A percentile compares a stretch with the other conserved stretches of the same genome.
phyloP scores from a whole-genome alignment of 768 basidiomycete genomes.

The Krasilnikovozyma curviuscula region DNA sequence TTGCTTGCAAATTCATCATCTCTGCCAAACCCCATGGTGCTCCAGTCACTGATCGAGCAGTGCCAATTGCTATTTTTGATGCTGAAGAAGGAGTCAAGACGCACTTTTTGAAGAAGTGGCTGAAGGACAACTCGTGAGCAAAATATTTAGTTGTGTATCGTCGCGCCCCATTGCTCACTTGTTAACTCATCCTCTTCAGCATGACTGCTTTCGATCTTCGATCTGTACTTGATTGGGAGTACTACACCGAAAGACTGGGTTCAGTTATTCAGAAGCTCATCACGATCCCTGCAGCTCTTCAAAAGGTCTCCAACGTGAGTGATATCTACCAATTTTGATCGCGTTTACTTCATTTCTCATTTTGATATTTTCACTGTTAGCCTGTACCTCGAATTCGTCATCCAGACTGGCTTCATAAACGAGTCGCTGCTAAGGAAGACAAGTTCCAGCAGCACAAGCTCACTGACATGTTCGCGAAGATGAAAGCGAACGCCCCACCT shows the following conservation, averaged over 20 bases:
- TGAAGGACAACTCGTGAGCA: conserved; percentile 51
- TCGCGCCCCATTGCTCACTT: background rate
- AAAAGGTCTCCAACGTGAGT: conserved; percentile 61
- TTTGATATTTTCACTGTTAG: background rate
- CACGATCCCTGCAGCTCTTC: conserved; percentile 96
- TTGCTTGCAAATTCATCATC: conserved; percentile 97
- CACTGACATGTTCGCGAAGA: conserved; percentile 65
- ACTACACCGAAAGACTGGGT: conserved; percentile 92
- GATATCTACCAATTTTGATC: background rate
- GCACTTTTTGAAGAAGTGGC: conserved; percentile 81
- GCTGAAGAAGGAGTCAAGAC: conserved; percentile 81
- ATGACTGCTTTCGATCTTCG: conserved; percentile 74
- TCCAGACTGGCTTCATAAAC: conserved; percentile 88
- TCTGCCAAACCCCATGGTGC: conserved; percentile 80
- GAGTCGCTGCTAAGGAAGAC: conserved; percentile 74
- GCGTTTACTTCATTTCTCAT: background rate
- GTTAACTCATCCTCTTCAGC: conserved; percentile 23
- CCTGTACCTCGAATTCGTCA: conserved; percentile 89
- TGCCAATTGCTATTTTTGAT: conserved; percentile 93
- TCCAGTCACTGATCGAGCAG: conserved; percentile 88
- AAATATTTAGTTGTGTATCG: background rate
- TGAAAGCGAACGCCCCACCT: conserved; percentile 19
- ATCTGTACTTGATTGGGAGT: conserved; percentile 89
- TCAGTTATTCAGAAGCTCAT: conserved; percentile 98
- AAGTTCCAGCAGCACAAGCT: conserved; percentile 97